Evolutionary conservation across 768 basidiomycete genomes (phyloP).

Genomic region (Xerocomellus dryophilus): DNA sequence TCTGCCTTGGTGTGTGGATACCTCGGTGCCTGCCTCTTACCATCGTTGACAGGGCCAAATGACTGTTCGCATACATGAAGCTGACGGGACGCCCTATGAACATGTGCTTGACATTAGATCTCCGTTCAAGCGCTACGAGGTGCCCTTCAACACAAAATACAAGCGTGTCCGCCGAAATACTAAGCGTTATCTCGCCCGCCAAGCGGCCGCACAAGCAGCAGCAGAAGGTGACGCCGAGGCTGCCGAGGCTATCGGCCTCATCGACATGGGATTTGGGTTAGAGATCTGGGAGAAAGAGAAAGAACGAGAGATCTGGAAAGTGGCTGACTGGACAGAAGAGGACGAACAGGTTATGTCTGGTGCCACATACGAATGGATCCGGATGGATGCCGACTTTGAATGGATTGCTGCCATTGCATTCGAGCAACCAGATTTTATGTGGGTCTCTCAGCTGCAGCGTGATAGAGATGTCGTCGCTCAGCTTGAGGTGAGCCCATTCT

Average conservation of each 20-base stretch:
- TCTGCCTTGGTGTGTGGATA: neutral
- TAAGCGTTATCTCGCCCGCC: conserved; percentile 91
- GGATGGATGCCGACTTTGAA: conserved; percentile 98
- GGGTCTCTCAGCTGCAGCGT: conserved; percentile 92
- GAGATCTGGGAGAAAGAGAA: conserved; percentile 96
- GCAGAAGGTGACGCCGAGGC: conserved; percentile 91
- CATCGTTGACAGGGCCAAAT: conserved; percentile 71
- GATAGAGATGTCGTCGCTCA: conserved; percentile 98
- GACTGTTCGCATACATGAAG: conserved; percentile 98
- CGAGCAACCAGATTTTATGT: conserved; percentile 97
- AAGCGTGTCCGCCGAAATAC: conserved; percentile 95
- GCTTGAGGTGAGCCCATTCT: conserved; percentile 68
- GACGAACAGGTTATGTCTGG: conserved; percentile 92
- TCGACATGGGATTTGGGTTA: conserved; percentile 90
- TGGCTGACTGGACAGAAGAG: conserved; percentile 97
- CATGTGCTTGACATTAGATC: conserved; percentile 91
- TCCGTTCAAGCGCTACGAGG: conserved; percentile 90
- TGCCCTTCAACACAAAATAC: conserved; percentile 98
- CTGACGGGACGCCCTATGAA: conserved; percentile 98
- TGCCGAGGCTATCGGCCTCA: conserved; percentile 89
- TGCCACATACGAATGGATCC: conserved; percentile 98
- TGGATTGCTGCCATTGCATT: conserved; percentile 95
- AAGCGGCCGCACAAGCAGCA: conserved; percentile 89
- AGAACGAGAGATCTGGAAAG: conserved; percentile 92
- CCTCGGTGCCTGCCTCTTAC: conserved; percentile 6